Evolutionary conservation across 495 filamentous ascomycete species (phyloP).

Genomic region (Aspergillus funiculosus): DNA sequence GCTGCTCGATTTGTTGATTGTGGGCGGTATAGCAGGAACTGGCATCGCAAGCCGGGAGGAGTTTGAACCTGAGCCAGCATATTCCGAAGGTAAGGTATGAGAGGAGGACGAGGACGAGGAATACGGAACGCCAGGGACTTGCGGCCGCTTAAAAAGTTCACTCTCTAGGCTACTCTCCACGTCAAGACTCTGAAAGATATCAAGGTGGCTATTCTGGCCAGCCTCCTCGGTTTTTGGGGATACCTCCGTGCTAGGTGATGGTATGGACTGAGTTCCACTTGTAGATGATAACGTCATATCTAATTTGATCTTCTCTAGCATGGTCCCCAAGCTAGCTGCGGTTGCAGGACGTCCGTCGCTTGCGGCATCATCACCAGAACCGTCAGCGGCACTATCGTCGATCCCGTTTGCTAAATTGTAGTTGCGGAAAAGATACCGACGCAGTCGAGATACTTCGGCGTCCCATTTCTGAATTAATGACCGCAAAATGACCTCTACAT

Average conservation of each 20-base stretch:
- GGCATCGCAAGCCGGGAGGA: conserved; percentile 33
- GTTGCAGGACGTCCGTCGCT: conserved; percentile 38
- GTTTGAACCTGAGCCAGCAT: conserved; percentile 13
- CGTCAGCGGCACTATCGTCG: conserved; percentile 13
- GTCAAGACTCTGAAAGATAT: conserved; percentile 22
- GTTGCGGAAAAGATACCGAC: conserved; percentile 57
- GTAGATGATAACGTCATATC: conserved; percentile 36
- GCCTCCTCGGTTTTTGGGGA: neutral
- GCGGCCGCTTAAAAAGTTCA: conserved; percentile 18
- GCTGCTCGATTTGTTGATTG: conserved; percentile 31
- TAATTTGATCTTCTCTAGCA: conserved; percentile 38
- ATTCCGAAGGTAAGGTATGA: conserved; percentile 26
- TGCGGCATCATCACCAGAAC: conserved; percentile 25
- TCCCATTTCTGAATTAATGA: conserved; percentile 60
- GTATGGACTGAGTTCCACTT: conserved; percentile 26
- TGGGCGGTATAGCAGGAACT: conserved; percentile 31
- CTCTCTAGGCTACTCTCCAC: conserved; percentile 11
- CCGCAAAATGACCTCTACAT: conserved; percentile 49
- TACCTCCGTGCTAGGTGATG: conserved; percentile 16
- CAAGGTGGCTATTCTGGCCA: conserved; percentile 12
- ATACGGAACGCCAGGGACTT: conserved; percentile 26
- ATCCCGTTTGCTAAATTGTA: conserved; percentile 49
- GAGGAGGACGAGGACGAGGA: conserved; percentile 12
- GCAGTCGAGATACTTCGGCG: conserved; percentile 49
- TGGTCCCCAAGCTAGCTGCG: conserved; percentile 35